These are phyloP conservation scores for Blastocystis sp. DNA, from an alignment of 352 stramenopile genomes.

Conservation along the genomic window DNA sequence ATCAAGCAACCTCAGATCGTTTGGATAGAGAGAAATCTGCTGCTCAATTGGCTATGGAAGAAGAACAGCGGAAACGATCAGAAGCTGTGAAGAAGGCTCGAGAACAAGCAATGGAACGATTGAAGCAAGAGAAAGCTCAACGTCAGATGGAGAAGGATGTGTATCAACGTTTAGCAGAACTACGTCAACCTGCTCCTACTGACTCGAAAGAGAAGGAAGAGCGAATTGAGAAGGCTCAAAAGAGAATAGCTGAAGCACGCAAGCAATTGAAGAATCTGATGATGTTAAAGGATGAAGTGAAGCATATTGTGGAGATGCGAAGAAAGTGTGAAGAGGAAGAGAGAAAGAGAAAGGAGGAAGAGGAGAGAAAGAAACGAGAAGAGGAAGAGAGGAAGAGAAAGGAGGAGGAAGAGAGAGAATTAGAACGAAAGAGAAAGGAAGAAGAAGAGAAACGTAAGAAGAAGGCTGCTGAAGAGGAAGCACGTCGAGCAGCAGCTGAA, in stretches of 20 bases:
- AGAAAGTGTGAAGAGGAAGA: slow-evolving; percentile 16
- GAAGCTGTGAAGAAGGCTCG: slow-evolving; percentile 30
- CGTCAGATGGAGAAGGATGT: not conserved
- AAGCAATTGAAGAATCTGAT: not conserved
- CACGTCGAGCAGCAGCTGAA: not conserved
- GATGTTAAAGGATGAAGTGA: slow-evolving; percentile 6
- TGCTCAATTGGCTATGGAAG: not conserved
- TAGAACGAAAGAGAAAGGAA: not conserved
- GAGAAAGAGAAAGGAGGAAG: slow-evolving; percentile 27
- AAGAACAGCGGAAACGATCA: not conserved
- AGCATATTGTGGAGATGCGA: not conserved
- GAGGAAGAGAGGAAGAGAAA: not conserved
- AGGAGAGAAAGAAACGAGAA: not conserved
- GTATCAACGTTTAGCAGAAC: not conserved
- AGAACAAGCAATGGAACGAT: not conserved
- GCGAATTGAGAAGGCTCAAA: not conserved
- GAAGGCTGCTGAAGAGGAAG: not conserved
- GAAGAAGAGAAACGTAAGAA: not conserved
- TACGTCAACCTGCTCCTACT: not conserved
- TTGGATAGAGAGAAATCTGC: not conserved
- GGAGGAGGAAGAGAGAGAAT: not conserved
- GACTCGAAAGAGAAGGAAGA: not conserved
- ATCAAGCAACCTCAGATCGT: not conserved
- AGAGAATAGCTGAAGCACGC: not conserved
- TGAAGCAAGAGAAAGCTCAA: not conserved